These are phyloP conservation scores for Tricharina praecox DNA, from an alignment of 495 filamentous ascomycete genomes.

Conservation along the genomic window DNA sequence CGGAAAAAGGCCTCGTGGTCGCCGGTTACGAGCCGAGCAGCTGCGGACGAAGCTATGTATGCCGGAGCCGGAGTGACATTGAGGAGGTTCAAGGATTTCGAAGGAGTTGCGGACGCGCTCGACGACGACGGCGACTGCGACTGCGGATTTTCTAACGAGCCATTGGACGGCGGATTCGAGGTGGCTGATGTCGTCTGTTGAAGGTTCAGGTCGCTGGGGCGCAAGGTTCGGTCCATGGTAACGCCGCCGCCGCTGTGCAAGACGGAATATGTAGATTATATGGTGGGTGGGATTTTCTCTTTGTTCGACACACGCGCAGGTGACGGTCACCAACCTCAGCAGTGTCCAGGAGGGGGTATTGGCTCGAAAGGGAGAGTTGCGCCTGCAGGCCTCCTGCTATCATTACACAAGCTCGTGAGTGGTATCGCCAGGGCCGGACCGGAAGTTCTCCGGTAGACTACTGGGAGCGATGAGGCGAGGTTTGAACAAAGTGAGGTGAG, in stretches of 20 bases:
- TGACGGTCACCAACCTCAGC: too few species aligned
- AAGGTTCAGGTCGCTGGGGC: conserved; percentile 21
- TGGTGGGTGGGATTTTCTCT: too few species aligned
- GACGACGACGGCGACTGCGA: conserved; percentile 20
- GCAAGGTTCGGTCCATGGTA: conserved; percentile 23
- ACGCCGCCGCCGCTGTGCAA: neutral
- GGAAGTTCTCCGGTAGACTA: too few species aligned
- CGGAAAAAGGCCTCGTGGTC: conserved; percentile 62
- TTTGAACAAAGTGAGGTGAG: too few species aligned
- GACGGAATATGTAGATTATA: neutral
- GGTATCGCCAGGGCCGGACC: too few species aligned
- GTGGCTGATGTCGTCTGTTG: conserved; percentile 6
- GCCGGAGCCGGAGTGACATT: conserved; percentile 61
- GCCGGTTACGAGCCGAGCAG: conserved; percentile 78
- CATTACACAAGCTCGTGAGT: too few species aligned
- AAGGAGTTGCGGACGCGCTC: conserved; percentile 16
- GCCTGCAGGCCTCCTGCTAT: too few species aligned
- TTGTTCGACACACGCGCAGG: too few species aligned
- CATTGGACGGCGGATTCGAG: conserved; percentile 5
- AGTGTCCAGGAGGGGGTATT: too few species aligned
- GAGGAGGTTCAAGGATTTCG: conserved; percentile 14
- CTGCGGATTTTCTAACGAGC: conserved; percentile 14
- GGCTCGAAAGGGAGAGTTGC: too few species aligned
- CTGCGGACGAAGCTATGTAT: conserved; percentile 79
- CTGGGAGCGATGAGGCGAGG: too few species aligned